phyloP scores from a whole-genome alignment of 2,329 filamentous ascomycete genomes.

The Beauveria medogensis region DNA sequence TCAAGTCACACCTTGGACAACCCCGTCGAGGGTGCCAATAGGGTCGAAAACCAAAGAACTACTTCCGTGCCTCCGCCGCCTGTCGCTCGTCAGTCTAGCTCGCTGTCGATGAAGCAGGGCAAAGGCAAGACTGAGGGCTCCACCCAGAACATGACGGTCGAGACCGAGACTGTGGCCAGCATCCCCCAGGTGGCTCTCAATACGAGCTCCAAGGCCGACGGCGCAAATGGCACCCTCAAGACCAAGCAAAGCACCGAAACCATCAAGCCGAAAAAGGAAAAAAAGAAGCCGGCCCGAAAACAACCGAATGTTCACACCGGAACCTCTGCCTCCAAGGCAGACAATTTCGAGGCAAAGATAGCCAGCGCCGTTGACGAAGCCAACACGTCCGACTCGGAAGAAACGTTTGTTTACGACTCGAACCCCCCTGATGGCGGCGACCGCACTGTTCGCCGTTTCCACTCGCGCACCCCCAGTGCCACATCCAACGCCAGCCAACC shows the following conservation, averaged over 20 bases:
- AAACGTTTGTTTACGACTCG: slow-evolving; percentile 98
- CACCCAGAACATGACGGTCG: slow-evolving; percentile 87
- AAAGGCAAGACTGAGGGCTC: slow-evolving; percentile 72
- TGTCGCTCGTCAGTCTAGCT: slow-evolving; percentile 57
- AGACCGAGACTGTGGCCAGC: slow-evolving; percentile 90
- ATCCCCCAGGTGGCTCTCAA: slow-evolving; percentile 77
- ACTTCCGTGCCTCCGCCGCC: slow-evolving; percentile 42
- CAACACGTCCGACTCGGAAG: slow-evolving; percentile 93
- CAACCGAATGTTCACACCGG: slow-evolving; percentile 61
- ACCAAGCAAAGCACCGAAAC: slow-evolving; percentile 91
- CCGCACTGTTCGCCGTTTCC: slow-evolving; percentile 61
- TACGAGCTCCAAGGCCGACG: slow-evolving; percentile 53
- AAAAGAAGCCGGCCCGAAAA: slow-evolving; percentile 72
- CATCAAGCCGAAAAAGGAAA: slow-evolving; percentile 88
- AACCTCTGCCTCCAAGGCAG: slow-evolving; percentile 89
- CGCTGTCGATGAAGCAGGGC: slow-evolving; percentile 43
- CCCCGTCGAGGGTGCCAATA: slow-evolving; percentile 57
- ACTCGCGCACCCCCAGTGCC: slow-evolving; percentile 89
- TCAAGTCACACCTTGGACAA: slow-evolving; percentile 45
- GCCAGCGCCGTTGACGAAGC: slow-evolving; percentile 93
- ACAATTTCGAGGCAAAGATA: slow-evolving; percentile 96
- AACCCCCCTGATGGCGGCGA: slow-evolving; percentile 69
- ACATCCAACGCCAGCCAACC: slow-evolving; percentile 72
- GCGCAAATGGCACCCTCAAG: slow-evolving; percentile 64
- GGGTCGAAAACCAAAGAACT: slow-evolving; percentile 32